Evolutionary conservation across 2,329 filamentous ascomycete species (phyloP).

Genomic region (Colletotrichum noveboracense): DNA sequence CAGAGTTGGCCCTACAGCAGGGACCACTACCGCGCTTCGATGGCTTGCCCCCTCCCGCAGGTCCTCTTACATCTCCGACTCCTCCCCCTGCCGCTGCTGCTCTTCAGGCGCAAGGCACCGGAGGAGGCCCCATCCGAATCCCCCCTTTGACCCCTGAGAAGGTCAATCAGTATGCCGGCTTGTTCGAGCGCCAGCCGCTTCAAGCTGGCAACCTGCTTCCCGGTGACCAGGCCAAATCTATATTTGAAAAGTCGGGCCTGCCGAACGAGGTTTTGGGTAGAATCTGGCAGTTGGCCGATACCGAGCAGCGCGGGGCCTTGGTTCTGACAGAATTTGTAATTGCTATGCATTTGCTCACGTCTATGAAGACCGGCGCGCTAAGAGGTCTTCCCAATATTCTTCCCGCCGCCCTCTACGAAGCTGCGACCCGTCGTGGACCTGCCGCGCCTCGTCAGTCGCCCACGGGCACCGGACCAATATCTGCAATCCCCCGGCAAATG

Average conservation of each 20-base stretch:
- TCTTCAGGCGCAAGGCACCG: conserved; percentile 63
- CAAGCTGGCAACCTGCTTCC: conserved; percentile 75
- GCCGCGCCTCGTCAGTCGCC: conserved; percentile 56
- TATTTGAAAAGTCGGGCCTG: conserved; percentile 91
- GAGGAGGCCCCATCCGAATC: conserved; percentile 77
- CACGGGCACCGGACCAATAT: conserved; percentile 58
- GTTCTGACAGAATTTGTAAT: conserved; percentile 94
- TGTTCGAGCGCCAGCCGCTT: conserved; percentile 89
- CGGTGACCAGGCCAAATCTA: conserved; percentile 86
- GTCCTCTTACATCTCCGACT: conserved; percentile 38
- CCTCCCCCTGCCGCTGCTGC: conserved; percentile 53
- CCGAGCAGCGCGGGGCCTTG: conserved; percentile 87
- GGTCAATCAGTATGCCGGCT: conserved; percentile 82
- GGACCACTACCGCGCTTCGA: conserved; percentile 94
- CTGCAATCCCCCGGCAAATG: conserved; percentile 82
- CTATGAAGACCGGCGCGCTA: conserved; percentile 84
- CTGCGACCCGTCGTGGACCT: conserved; percentile 70
- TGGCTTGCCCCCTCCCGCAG: conserved; percentile 55
- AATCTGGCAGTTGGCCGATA: conserved; percentile 96
- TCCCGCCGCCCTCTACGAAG: conserved; percentile 87
- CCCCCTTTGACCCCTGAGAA: conserved; percentile 89
- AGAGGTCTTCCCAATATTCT: conserved; percentile 80
- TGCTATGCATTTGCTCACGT: conserved; percentile 95
- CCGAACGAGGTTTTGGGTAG: conserved; percentile 90
- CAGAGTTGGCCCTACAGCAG: conserved; percentile 82